Base-by-base conservation (phyloP, 768 basidiomycete genomes). In the Lactarius psammicola region DNA sequence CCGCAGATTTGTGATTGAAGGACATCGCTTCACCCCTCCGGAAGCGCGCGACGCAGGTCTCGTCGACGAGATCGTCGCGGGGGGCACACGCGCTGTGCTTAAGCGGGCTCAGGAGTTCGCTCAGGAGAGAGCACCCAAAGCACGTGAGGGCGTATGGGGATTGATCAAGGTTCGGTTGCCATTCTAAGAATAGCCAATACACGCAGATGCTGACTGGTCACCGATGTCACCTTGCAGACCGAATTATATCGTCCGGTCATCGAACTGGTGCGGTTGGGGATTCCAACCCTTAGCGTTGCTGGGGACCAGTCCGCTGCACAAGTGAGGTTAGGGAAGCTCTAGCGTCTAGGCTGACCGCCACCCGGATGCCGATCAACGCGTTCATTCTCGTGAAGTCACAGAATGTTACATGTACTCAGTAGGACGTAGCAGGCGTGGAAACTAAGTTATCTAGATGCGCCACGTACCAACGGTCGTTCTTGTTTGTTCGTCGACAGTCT, bases 1-100 rank as follows among this genome's bases (percentile, higher is more conserved):
- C 9, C 86, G 92, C 58, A 88, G 90, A 71, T 86, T 94, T 51
- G 85, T 86, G 15, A 79, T 95, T 2, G 91, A 93, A 70, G 94
- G 90, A 0, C 83, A 92, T 71, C 83, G 89, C 49, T 95, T 91
- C 74, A 85, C 88, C 0, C 85, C 93, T 2, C 63, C 76, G 7
- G 93, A 95, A 72, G 87, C 90, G 2, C 78, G 87, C 9, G 75
- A 81, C 23, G 80, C 79, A 23, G 89, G 89, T 4, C 76, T 94
- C 15, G 75, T 95, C 23, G 94, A 95, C 74, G 78, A 86, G 63
- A 71, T 93, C 38, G 87, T 87, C 5, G 79, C 79, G 23, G 86
- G 85, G 0, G 77, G 77, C 33, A 84, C 84, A 33, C 88, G 87
- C 15, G 78, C 77, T 42, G 81, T 94, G 5, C 71, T 92, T 20